A percentile compares a stretch with the other conserved stretches of the same genome.
These are phyloP conservation scores for Papilionanthe hybrid DNA, from an alignment of 116 monocot species.

Conservation along the genomic window DNA sequence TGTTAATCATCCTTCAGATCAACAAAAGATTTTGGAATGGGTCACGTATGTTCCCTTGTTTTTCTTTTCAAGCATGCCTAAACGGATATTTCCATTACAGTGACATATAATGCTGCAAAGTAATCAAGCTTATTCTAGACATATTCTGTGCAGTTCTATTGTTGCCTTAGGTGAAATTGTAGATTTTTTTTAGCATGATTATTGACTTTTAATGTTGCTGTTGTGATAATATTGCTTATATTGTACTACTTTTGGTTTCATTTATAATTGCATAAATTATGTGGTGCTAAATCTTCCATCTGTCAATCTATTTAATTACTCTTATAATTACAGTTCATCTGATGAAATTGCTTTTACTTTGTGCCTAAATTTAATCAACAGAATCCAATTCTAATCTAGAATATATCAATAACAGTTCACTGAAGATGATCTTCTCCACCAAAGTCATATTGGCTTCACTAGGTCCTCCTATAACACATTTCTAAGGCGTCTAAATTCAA, in stretches of 20 bases:
- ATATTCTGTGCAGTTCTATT: not conserved
- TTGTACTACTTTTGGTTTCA: not conserved
- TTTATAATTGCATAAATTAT: constrained; percentile 2
- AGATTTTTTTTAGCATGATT: not conserved
- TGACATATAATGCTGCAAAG: not conserved
- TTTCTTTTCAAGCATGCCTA: not conserved
- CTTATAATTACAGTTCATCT: not conserved
- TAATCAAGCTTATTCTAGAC: not conserved
- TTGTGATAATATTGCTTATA: not conserved
- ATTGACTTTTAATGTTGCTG: not conserved
- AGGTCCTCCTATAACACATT: not conserved
- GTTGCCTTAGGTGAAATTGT: not conserved
- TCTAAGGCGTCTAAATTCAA: not conserved
- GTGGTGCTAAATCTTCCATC: not conserved
- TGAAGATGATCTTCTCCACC: not conserved
- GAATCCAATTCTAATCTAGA: not conserved
- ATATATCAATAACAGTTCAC: not conserved
- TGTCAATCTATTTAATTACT: not conserved
- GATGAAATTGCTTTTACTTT: not conserved
- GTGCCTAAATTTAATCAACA: not conserved
- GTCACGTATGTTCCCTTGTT: constrained; percentile 47
- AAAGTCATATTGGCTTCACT: not conserved
- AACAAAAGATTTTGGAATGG: constrained; percentile 70
- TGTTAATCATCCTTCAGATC: constrained; percentile 86
- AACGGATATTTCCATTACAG: not conserved